Conservation (phyloP, 768 basidiomycete species). For the Boletus rubescentipes region DNA sequence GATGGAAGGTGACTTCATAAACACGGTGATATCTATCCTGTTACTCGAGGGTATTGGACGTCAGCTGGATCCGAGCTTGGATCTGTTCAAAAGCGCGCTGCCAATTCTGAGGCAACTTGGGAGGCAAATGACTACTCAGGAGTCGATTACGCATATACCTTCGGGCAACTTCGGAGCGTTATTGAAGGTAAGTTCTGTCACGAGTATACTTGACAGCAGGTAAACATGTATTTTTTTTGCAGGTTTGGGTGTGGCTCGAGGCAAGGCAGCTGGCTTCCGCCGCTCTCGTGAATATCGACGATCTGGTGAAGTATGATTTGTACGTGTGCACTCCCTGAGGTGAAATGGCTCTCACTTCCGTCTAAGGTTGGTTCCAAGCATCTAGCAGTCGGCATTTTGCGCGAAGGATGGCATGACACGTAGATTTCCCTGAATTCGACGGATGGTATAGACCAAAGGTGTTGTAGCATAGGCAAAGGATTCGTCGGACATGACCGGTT, state of each 20-base stretch:
- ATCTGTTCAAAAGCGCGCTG: slow-evolving; percentile 92
- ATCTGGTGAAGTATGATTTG: slow-evolving; percentile 86
- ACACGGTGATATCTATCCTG: slow-evolving; percentile 93
- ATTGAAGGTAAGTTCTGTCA: slow-evolving; percentile 66
- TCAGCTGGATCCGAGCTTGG: slow-evolving; percentile 87
- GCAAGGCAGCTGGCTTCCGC: slow-evolving; percentile 83
- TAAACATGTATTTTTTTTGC: slow-evolving; percentile 6
- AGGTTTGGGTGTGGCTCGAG: slow-evolving; percentile 95
- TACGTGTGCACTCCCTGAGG: slow-evolving; percentile 39
- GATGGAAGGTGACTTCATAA: slow-evolving; percentile 98
- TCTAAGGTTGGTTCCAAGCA: slow-evolving; percentile 50
- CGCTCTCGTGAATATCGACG: slow-evolving; percentile 79
- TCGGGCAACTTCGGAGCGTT: slow-evolving; percentile 78
- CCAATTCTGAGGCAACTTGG: slow-evolving; percentile 93
- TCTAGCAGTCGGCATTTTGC: slow-evolving; percentile 29
- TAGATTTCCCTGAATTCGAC: slow-evolving; percentile 14
- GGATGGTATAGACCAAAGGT: slow-evolving; percentile 5
- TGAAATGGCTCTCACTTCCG: slow-evolving; percentile 14
- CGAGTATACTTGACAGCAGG: background rate
- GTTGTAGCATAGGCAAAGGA: slow-evolving; percentile 20
- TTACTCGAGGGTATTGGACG: slow-evolving; percentile 95
- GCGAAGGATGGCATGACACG: background rate
- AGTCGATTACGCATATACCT: slow-evolving; percentile 58
- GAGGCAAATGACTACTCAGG: slow-evolving; percentile 82
- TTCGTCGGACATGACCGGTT: slow-evolving; percentile 10